phyloP scores from a whole-genome alignment of 441 rosid genomes.

The Populus hybrid region DNA sequence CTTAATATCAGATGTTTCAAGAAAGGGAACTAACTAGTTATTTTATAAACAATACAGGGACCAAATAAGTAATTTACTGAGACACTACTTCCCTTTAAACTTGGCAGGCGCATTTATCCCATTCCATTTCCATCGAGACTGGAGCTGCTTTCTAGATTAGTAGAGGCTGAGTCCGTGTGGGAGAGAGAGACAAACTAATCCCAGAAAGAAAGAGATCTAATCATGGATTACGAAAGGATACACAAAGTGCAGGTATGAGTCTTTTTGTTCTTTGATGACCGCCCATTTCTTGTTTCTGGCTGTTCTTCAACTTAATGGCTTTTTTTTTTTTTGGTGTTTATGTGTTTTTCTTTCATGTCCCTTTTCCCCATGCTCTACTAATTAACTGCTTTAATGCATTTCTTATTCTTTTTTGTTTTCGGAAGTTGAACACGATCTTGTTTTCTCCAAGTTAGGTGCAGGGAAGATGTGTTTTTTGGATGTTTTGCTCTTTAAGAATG shows the following conservation, averaged over 20 bases:
- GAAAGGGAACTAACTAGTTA: too few species aligned
- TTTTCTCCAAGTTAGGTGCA: background rate
- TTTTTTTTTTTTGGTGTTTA: background rate
- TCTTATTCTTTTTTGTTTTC: too few species aligned
- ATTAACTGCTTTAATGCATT: too few species aligned
- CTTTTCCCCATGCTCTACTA: too few species aligned
- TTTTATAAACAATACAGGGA: too few species aligned
- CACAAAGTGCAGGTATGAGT: slow-evolving; percentile 64
- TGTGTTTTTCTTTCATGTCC: background rate
- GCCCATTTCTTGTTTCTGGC: background rate
- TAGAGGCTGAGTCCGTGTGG: background rate
- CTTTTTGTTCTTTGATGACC: background rate
- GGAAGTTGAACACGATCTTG: background rate
- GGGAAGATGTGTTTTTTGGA: too few species aligned
- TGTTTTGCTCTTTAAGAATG: background rate
- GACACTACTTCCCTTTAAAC: too few species aligned
- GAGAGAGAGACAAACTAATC: slow-evolving; percentile 6
- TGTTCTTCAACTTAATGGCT: background rate
- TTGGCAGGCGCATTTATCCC: too few species aligned
- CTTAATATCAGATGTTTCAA: too few species aligned
- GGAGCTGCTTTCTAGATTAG: background rate
- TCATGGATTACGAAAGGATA: slow-evolving; percentile 93
- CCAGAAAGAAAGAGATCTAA: slow-evolving; percentile 37
- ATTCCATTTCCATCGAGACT: background rate
- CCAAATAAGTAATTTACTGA: too few species aligned